Evolutionary conservation across 345 rosid genomes (phyloP).

Genomic region (Pelargonium nanum): DNA sequence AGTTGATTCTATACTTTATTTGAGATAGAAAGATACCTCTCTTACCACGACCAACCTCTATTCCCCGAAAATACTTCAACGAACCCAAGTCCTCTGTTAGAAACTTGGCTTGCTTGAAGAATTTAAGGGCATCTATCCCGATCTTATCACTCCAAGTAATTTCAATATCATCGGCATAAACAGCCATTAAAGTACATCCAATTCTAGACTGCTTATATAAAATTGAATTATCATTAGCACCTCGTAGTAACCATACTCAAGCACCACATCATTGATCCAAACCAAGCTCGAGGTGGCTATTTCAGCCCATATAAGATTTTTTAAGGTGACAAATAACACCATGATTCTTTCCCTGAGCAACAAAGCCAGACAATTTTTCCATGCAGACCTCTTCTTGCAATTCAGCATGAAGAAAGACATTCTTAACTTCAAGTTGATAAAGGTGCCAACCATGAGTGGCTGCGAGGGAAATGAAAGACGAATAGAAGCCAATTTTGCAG

Average conservation of each 20-base stretch:
- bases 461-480: not conserved
- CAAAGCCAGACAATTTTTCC: too few species aligned
- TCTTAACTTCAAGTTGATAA: not conserved
- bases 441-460: not conserved
- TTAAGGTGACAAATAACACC: not conserved
- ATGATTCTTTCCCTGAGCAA: too few species aligned
- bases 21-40: not conserved
- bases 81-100: not conserved
- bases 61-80: not conserved
- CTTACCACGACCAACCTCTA: not conserved
- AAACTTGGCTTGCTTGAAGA: not conserved
- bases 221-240: not conserved
- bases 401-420: not conserved
- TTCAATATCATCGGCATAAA: not conserved
- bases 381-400: not conserved
- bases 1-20: not conserved
- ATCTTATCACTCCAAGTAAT: not conserved
- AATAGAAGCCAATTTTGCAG: not conserved
- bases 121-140: not conserved
- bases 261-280: not conserved
- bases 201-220: not conserved
- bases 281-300: not conserved
- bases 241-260: not conserved
- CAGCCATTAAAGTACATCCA: not conserved
- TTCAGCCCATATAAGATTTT: constrained; percentile 1